Percentiles rank a stretch among this genome's conserved stretches.
Evolutionary conservation across 371 early-diverging fungal genomes (phyloP).

Genomic region (Gilbertella persicaria): DNA sequence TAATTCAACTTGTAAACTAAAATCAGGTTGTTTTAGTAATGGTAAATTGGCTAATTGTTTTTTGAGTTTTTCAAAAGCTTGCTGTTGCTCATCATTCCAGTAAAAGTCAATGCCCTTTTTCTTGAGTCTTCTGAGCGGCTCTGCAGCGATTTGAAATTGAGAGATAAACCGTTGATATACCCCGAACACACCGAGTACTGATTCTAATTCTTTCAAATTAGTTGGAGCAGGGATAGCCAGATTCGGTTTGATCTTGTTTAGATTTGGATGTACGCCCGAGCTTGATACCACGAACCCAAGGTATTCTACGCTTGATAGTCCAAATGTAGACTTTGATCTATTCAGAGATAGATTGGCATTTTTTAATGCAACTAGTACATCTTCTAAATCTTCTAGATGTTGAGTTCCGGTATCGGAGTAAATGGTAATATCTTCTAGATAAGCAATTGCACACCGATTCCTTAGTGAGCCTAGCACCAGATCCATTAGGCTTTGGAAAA

Average conservation of each 20-base stretch:
- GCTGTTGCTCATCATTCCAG: not conserved
- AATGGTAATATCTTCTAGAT: constrained; percentile 1
- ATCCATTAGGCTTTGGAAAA: constrained; percentile 31
- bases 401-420: not conserved
- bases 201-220: not conserved
- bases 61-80: not conserved
- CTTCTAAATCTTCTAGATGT: not conserved
- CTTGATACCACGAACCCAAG: not conserved
- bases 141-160: not conserved
- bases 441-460: not conserved
- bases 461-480: constrained; percentile 27
- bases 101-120: not conserved
- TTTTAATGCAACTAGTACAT: constrained; percentile 24
- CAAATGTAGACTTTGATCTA: constrained; percentile 43
- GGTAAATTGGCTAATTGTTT: not conserved
- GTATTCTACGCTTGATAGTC: constrained; percentile 6
- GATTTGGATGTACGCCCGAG: not conserved
- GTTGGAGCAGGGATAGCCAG: not conserved
- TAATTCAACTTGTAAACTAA: constrained; percentile 3
- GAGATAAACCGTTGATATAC: not conserved
- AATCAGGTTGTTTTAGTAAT: constrained; percentile 1
- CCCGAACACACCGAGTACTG: not conserved
- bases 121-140: not conserved
- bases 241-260: not conserved
- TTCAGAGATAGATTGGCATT: constrained; percentile 26